Evolutionary conservation across 805 yeast genomes (phyloP).

Genomic region (Torulaspora franciscae): DNA sequence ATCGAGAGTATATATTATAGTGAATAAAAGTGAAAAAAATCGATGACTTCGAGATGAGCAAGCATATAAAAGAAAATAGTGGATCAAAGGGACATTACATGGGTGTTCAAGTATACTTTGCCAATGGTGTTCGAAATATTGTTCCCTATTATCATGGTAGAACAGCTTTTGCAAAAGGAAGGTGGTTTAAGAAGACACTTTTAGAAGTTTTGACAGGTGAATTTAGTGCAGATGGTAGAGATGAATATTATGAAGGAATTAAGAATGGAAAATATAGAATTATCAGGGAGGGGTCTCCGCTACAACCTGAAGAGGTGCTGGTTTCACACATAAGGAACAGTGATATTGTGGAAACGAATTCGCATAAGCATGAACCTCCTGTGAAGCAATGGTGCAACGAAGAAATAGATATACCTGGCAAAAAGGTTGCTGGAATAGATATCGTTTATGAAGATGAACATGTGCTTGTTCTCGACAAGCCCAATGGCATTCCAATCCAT

Average conservation of each 20-base stretch:
- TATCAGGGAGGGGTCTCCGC: slow-evolving; percentile 15
- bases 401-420: slow-evolving; percentile 11
- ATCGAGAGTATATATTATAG: not conserved
- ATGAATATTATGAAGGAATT: slow-evolving; percentile 22
- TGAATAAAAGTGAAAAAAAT: not conserved
- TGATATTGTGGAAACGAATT: slow-evolving; percentile 25
- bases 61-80: not conserved
- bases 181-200: slow-evolving; percentile 41
- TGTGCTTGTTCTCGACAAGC: slow-evolving; percentile 83
- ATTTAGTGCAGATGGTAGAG: slow-evolving; percentile 30
- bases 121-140: slow-evolving; percentile 39
- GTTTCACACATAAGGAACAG: slow-evolving; percentile 21
- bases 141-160: slow-evolving; percentile 40
- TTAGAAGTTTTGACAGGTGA: slow-evolving; percentile 40
- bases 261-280: slow-evolving; percentile 20
- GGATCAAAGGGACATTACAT: not conserved
- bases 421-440: slow-evolving; percentile 42
- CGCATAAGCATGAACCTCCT: slow-evolving; percentile 89
- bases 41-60: slow-evolving; percentile 4
- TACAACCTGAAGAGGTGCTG: slow-evolving; percentile 18
- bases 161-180: slow-evolving; percentile 39
- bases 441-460: slow-evolving; percentile 69
- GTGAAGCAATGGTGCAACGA: slow-evolving; percentile 42
- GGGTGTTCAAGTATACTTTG: slow-evolving; percentile 20
- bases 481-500: slow-evolving; percentile 90